Evolutionary conservation across 768 basidiomycete genomes (phyloP).

Genomic region (Lepiota venenata): DNA sequence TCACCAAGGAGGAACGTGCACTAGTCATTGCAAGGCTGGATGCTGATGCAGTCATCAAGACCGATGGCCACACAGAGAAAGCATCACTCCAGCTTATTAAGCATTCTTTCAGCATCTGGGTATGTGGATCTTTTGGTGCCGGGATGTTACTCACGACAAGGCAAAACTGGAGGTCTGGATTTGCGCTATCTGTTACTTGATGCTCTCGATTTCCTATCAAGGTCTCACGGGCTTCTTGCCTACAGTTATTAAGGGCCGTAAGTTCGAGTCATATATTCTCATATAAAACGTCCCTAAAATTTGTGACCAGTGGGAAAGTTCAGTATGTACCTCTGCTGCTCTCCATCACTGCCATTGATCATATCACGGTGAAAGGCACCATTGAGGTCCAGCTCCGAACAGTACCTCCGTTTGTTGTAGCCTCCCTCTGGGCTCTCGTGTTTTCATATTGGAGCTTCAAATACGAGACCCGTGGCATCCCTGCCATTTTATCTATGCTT

Average conservation of each 20-base stretch:
- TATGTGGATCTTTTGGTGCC: no score
- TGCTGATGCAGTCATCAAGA: slow-evolving; percentile 19
- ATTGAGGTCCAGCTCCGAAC: slow-evolving; percentile 37
- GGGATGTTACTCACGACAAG: no score
- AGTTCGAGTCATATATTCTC: slow-evolving; percentile 3
- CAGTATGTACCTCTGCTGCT: background rate
- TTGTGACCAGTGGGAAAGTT: background rate
- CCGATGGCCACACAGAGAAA: no score
- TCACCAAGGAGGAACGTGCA: slow-evolving; percentile 24
- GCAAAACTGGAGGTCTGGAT: no score
- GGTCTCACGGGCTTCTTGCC: slow-evolving; percentile 35
- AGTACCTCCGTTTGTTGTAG: slow-evolving; percentile 36
- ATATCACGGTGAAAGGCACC: no score
- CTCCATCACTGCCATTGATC: no score
- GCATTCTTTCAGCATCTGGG: no score
- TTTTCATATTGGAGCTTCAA: slow-evolving; percentile 26
- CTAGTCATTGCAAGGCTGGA: slow-evolving; percentile 26
- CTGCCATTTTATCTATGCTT: slow-evolving; percentile 24
- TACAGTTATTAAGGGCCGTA: slow-evolving; percentile 35
- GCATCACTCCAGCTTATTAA: no score
- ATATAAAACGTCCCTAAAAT: no score
- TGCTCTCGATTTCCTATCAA: slow-evolving; percentile 32
- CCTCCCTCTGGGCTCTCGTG: slow-evolving; percentile 29
- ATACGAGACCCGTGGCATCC: slow-evolving; percentile 23
- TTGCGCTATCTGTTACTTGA: slow-evolving; percentile 13